A percentile compares a stretch with the other conserved stretches of the same genome.
Conservation (phyloP, 2,329 filamentous ascomycete genomes). For the Orbilia ellipsospora region DNA sequence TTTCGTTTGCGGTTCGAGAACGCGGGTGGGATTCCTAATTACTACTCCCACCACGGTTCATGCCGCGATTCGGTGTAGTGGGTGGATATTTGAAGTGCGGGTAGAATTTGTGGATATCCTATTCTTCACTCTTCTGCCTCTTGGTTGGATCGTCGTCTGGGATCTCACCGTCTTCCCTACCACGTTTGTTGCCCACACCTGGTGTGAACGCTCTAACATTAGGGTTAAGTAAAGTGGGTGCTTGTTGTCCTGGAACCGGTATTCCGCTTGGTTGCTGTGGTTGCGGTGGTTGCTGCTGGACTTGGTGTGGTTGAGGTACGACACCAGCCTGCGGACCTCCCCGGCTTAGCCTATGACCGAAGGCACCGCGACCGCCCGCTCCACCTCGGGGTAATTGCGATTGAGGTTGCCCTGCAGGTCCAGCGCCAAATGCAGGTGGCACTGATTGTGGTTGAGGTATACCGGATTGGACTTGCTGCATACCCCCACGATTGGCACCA, state of each 20-base stretch:
- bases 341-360: conserved; percentile 49
- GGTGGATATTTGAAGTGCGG: neutral
- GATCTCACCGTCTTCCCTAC: conserved; percentile 41
- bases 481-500: conserved; percentile 29
- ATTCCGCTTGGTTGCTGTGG: conserved; percentile 31
- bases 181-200: conserved; percentile 30
- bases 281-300: neutral
- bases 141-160: conserved; percentile 42
- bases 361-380: conserved; percentile 46
- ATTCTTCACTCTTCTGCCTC: conserved; percentile 52
- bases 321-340: conserved; percentile 34
- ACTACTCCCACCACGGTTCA: conserved; percentile 15
- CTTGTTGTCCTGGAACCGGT: conserved; percentile 39
- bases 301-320: conserved; percentile 30
- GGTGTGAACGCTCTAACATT: conserved; percentile 39
- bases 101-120: conserved; percentile 11
- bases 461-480: conserved; percentile 27
- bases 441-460: conserved; percentile 35
- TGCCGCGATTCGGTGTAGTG: neutral
- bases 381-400: conserved; percentile 49
- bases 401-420: conserved; percentile 34
- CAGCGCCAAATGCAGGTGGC: conserved; percentile 20
- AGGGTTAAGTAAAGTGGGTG: conserved; percentile 16
- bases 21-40: conserved; percentile 23
- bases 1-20: conserved; percentile 3